Conservation (phyloP, 345 rosid genomes). For the Salix caprea region DNA sequence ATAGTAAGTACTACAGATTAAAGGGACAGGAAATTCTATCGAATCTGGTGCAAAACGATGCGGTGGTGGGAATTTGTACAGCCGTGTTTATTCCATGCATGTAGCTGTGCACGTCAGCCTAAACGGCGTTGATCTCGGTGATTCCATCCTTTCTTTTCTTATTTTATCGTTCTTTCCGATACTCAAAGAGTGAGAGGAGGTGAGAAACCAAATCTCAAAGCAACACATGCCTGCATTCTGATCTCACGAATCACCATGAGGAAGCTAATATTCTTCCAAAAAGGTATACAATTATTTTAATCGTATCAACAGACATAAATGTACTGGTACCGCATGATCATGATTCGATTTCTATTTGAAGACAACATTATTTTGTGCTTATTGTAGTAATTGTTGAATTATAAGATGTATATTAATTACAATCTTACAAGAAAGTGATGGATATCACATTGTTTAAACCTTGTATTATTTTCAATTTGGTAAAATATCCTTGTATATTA, state of each 20-base stretch:
- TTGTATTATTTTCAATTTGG: too few species aligned
- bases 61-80: neutral
- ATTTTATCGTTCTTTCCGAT: slow-evolving; percentile 20
- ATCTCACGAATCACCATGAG: slow-evolving; percentile 52
- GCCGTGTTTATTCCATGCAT: slow-evolving; percentile 9
- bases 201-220: slow-evolving; percentile 38
- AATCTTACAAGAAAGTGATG: too few species aligned
- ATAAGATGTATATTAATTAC: too few species aligned
- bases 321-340: neutral
- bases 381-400: too few species aligned
- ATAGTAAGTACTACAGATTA: neutral
- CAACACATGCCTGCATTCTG: slow-evolving; percentile 39
- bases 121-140: slow-evolving; percentile 76
- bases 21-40: slow-evolving; percentile 8
- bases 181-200: slow-evolving; percentile 35
- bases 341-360: neutral
- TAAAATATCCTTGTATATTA: too few species aligned
- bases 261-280: slow-evolving; percentile 55
- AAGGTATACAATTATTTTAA: slow-evolving; percentile 4
- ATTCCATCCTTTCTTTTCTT: slow-evolving; percentile 48
- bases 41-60: slow-evolving; percentile 31
- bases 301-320: slow-evolving; percentile 10
- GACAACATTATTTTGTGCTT: neutral
- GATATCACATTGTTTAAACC: too few species aligned
- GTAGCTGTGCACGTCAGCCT: slow-evolving; percentile 36